A percentile compares a stretch with the other conserved stretches of the same genome.
Conservation (phyloP, 345 rosid species). For the Arabidopsis suecica region DNA sequence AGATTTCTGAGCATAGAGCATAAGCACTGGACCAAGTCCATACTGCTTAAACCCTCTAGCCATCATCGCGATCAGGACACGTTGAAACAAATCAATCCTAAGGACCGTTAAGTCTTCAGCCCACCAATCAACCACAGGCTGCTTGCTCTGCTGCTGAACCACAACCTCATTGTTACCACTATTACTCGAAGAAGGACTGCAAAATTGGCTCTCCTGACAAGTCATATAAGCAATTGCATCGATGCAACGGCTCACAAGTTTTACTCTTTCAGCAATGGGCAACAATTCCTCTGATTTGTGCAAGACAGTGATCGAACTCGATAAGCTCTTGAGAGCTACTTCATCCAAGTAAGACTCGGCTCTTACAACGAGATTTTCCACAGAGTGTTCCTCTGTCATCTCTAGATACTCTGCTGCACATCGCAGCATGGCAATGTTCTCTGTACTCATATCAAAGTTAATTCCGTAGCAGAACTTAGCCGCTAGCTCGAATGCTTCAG, state of each 20-base stretch:
- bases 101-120: constrained; percentile 85
- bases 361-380: constrained; percentile 73
- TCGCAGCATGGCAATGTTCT: constrained; percentile 78
- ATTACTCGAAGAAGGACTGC: constrained; percentile 50
- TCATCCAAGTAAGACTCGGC: constrained; percentile 79
- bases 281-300: constrained; percentile 59
- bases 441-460: constrained; percentile 77
- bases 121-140: constrained; percentile 87
- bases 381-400: constrained; percentile 83
- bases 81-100: constrained; percentile 79
- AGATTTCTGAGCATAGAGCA: constrained; percentile 94
- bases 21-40: constrained; percentile 88
- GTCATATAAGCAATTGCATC: constrained; percentile 78
- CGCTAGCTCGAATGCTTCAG: constrained; percentile 82
- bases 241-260: constrained; percentile 73
- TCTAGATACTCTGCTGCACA: constrained; percentile 88
- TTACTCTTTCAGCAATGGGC: constrained; percentile 78
- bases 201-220: constrained; percentile 76
- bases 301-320: constrained; percentile 71
- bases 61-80: constrained; percentile 82
- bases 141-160: constrained; percentile 48
- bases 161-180: constrained; percentile 47
- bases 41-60: constrained; percentile 85
- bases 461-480: constrained; percentile 95
- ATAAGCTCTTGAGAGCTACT: constrained; percentile 73